Percentiles rank a stretch among this genome's conserved stretches.
Conservation (phyloP, 1,139 yeast genomes). For the Pneumocystis jirovecii region DNA sequence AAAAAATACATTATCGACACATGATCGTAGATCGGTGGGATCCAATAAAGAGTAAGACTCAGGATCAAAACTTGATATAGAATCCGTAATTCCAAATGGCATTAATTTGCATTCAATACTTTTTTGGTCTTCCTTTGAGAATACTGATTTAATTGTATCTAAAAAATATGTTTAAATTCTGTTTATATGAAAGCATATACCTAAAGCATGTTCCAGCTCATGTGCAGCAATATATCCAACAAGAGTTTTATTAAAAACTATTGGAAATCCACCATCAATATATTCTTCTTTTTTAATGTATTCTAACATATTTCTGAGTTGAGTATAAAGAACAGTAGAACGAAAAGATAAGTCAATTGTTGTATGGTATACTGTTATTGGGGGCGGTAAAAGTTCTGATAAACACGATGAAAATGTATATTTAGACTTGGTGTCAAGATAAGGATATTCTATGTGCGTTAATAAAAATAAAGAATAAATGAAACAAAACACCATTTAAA, state of each 20-base stretch:
- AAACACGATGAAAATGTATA: neutral
- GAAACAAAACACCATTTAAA: neutral
- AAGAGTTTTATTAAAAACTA: constrained; percentile 6
- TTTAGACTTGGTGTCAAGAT: neutral
- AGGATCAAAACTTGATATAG: neutral
- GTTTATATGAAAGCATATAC: neutral
- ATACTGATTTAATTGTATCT: neutral
- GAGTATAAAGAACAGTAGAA: neutral
- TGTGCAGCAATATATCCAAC: constrained; percentile 9
- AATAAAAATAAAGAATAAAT: neutral
- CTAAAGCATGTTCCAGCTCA: constrained; percentile 7
- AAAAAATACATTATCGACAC: neutral
- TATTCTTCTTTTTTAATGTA: neutral
- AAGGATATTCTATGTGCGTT: constrained; percentile 1
- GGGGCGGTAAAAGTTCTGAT: neutral
- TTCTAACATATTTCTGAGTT: neutral
- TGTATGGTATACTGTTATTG: neutral
- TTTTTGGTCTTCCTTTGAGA: neutral
- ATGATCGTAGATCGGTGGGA: constrained; percentile 1
- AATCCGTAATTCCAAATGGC: constrained; percentile 1
- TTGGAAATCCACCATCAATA: constrained; percentile 8
- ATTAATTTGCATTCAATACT: neutral
- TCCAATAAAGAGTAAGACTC: neutral
- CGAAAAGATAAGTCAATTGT: neutral
- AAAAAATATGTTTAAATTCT: neutral